phyloP scores from a whole-genome alignment of 1,139 yeast genomes.

The Ogataea hybrid region DNA sequence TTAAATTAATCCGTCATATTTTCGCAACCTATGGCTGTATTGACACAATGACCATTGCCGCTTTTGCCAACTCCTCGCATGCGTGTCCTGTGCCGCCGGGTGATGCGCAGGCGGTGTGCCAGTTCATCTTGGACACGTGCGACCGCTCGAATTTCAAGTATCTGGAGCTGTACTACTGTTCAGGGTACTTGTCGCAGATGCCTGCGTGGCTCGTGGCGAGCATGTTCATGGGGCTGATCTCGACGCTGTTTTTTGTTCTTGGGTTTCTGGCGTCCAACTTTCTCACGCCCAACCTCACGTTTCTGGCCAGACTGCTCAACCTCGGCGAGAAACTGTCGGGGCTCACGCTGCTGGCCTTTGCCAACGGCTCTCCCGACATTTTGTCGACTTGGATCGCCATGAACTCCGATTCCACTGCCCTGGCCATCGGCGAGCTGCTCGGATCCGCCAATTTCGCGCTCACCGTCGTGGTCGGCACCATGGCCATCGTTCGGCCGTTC shows the following conservation, averaged over 20 bases:
- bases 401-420: constrained; percentile 59
- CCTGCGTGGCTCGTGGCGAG: constrained; percentile 7
- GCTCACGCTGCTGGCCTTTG: constrained; percentile 81
- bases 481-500: constrained; percentile 70
- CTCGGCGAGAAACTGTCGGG: constrained; percentile 84
- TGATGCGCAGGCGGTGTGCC: constrained; percentile 15
- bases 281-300: constrained; percentile 69
- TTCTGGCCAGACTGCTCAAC: constrained; percentile 56
- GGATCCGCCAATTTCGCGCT: constrained; percentile 85
- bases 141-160: constrained; percentile 15
- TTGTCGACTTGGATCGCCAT: constrained; percentile 82
- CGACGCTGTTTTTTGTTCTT: constrained; percentile 53
- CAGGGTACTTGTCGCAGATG: constrained; percentile 4
- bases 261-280: constrained; percentile 77
- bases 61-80: constrained; percentile 1
- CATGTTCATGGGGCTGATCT: constrained; percentile 27
- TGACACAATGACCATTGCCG: background rate
- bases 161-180: constrained; percentile 22
- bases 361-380: constrained; percentile 92
- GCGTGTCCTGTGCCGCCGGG: constrained; percentile 3
- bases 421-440: constrained; percentile 84
- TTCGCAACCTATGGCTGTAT: background rate
- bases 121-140: constrained; percentile 17
- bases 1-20: background rate
- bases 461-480: constrained; percentile 71